A percentile compares a stretch with the other conserved stretches of the same genome.
phyloP scores from a whole-genome alignment of 108 stramenopile genomes.

The Fragilaria crotonensis region DNA sequence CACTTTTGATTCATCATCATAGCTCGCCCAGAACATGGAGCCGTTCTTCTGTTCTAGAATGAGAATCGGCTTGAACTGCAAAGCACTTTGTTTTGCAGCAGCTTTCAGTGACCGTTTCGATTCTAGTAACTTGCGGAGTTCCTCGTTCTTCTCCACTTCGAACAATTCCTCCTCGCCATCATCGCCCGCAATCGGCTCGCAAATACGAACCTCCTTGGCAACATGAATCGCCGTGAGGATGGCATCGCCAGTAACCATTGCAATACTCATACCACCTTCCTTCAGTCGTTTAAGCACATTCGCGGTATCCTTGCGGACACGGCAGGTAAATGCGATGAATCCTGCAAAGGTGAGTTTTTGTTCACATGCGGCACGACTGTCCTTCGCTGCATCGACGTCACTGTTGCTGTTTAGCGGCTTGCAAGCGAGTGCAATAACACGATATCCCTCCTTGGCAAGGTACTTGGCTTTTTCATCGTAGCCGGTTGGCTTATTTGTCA shows the following conservation, averaged over 20 bases:
- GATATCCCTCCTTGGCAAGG: conserved; percentile 82
- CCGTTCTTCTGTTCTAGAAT: conserved; percentile 57
- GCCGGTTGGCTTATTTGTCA: conserved; percentile 53
- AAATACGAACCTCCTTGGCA: conserved; percentile 87
- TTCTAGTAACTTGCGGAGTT: conserved; percentile 42
- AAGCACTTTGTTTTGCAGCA: conserved; percentile 9
- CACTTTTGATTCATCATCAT: conserved; percentile 63
- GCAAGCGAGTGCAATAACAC: conserved; percentile 90
- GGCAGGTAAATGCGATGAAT: conserved; percentile 94
- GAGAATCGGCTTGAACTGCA: conserved; percentile 53
- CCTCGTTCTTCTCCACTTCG: conserved; percentile 43
- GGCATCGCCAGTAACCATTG: conserved; percentile 97
- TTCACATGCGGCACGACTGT: conserved; percentile 66
- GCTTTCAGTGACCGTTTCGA: conserved; percentile 28
- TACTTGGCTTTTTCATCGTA: conserved; percentile 67
- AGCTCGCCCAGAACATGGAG: conserved; percentile 75
- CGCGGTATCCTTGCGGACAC: conserved; percentile 87
- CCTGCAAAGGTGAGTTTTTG: conserved; percentile 77
- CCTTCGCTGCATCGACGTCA: conserved; percentile 46
- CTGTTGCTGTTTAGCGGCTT: conserved; percentile 40
- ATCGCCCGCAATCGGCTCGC: conserved; percentile 28
- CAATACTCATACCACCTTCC: conserved; percentile 85
- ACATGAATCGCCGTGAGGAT: conserved; percentile 93
- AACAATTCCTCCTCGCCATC: conserved; percentile 18
- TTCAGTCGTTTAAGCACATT: conserved; percentile 63